These are phyloP conservation scores for Cadophora sp. DNA, from an alignment of 2,329 filamentous ascomycete genomes.

Conservation along the genomic window DNA sequence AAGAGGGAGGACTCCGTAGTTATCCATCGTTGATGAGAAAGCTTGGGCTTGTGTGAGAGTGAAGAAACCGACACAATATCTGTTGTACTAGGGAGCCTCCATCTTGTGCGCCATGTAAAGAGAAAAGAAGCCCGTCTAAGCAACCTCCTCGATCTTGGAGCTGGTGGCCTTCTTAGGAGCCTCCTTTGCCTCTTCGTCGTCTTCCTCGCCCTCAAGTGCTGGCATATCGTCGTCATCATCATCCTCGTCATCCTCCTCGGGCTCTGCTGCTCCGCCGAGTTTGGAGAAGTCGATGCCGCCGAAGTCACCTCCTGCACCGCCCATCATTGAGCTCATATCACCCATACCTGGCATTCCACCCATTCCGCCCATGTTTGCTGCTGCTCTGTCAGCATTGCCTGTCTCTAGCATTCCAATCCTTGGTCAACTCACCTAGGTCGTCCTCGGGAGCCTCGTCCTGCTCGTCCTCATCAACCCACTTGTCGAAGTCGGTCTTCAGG, in stretches of 20 bases:
- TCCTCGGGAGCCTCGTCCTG: slow-evolving; percentile 89
- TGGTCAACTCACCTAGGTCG: slow-evolving; percentile 68
- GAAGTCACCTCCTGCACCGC: slow-evolving; percentile 68
- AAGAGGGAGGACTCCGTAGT: slow-evolving; percentile 17
- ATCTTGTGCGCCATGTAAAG: slow-evolving; percentile 26
- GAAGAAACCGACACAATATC: slow-evolving; percentile 12
- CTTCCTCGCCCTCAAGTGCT: slow-evolving; percentile 71
- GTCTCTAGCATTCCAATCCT: background rate
- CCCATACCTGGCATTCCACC: slow-evolving; percentile 53
- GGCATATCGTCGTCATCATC: slow-evolving; percentile 87
- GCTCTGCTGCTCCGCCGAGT: slow-evolving; percentile 63
- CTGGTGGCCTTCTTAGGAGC: slow-evolving; percentile 48
- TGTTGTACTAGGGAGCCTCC: slow-evolving; percentile 28
- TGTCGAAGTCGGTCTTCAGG: slow-evolving; percentile 98
- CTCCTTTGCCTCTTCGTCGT: slow-evolving; percentile 53
- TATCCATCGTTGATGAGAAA: slow-evolving; percentile 21
- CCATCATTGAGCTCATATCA: slow-evolving; percentile 47
- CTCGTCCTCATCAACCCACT: slow-evolving; percentile 70
- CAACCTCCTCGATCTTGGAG: slow-evolving; percentile 49
- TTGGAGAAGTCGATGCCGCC: slow-evolving; percentile 94
- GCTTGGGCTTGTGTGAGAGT: slow-evolving; percentile 25
- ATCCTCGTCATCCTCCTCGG: slow-evolving; percentile 49
- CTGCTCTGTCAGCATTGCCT: slow-evolving; percentile 24
- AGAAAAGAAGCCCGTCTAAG: slow-evolving; percentile 33
- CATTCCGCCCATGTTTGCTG: slow-evolving; percentile 66